These are phyloP conservation scores for Xylaria sp. DNA, from an alignment of 2,329 filamentous ascomycete genomes.

Conservation along the genomic window DNA sequence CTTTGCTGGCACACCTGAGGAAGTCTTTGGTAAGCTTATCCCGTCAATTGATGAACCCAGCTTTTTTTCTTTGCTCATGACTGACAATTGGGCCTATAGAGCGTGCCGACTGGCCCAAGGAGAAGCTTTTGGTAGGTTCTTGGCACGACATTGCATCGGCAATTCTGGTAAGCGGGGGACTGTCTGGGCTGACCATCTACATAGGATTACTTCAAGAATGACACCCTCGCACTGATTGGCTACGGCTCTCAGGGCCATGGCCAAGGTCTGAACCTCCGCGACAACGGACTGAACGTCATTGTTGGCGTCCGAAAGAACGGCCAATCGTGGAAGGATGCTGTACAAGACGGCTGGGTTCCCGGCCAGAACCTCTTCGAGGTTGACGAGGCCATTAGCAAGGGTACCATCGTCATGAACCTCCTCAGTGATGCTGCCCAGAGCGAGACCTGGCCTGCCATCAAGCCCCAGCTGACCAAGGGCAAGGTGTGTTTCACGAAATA, in stretches of 20 bases:
- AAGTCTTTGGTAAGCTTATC: constrained; percentile 79
- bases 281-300: constrained; percentile 99
- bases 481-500: constrained; percentile 72
- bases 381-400: constrained; percentile 91
- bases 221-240: constrained; percentile 98
- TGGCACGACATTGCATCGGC: background rate
- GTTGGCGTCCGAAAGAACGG: constrained; percentile 98
- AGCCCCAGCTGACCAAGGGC: constrained; percentile 97
- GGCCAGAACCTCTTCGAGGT: constrained; percentile 99
- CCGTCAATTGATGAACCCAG: background rate
- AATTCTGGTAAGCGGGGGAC: background rate
- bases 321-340: constrained; percentile 96
- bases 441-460: constrained; percentile 98
- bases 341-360: constrained; percentile 96
- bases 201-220: constrained; percentile 99
- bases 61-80: constrained; percentile 15
- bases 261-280: constrained; percentile 98
- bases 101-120: constrained; percentile 97
- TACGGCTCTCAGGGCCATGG: constrained; percentile 98
- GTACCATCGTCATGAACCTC: constrained; percentile 99
- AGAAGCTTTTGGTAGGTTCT: constrained; percentile 90
- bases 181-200: constrained; percentile 36
- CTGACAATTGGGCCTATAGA: constrained; percentile 65
- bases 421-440: constrained; percentile 97
- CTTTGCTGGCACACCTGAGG: constrained; percentile 95